Evolutionary conservation across 2,329 filamentous ascomycete genomes (phyloP).

Genomic region (Fusarium robinianum): DNA sequence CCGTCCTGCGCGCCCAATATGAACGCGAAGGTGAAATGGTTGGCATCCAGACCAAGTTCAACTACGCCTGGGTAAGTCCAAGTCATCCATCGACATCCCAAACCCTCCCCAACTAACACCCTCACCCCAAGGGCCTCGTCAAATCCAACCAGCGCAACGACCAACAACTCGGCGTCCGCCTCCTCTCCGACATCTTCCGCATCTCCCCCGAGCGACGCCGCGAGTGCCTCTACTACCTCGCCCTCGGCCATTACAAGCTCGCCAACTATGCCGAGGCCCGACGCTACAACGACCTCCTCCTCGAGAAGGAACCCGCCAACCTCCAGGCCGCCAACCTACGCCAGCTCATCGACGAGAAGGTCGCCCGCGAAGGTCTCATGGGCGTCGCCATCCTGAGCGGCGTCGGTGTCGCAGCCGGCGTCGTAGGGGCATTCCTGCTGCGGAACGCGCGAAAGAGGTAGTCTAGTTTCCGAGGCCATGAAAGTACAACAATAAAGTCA

Average conservation of each 20-base stretch:
- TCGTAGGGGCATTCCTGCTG: constrained; percentile 86
- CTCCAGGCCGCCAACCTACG: constrained; percentile 87
- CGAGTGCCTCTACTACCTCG: constrained; percentile 98
- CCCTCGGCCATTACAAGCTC: constrained; percentile 96
- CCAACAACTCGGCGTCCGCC: constrained; percentile 90
- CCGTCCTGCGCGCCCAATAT: constrained; percentile 90
- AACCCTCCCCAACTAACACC: background rate
- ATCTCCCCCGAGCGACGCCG: constrained; percentile 88
- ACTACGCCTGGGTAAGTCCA: constrained; percentile 87
- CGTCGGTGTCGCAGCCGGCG: constrained; percentile 88
- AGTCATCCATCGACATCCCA: background rate
- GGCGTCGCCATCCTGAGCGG: constrained; percentile 95
- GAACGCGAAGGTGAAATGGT: constrained; percentile 98
- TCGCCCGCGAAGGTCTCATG: constrained; percentile 90
- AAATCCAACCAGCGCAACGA: constrained; percentile 85
- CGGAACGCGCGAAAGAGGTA: constrained; percentile 70
- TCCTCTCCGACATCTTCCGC: constrained; percentile 96
- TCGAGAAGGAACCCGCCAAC: constrained; percentile 90
- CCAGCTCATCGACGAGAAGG: constrained; percentile 91
- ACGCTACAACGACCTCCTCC: constrained; percentile 88
- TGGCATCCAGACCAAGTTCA: constrained; percentile 98
- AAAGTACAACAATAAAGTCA: too few species aligned
- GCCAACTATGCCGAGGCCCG: constrained; percentile 96
- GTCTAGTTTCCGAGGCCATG: too few species aligned
- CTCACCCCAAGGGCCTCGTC: constrained; percentile 71